Evolutionary conservation across 2,329 filamentous ascomycete species (phyloP).

Genomic region (Neoascochyta sp.): DNA sequence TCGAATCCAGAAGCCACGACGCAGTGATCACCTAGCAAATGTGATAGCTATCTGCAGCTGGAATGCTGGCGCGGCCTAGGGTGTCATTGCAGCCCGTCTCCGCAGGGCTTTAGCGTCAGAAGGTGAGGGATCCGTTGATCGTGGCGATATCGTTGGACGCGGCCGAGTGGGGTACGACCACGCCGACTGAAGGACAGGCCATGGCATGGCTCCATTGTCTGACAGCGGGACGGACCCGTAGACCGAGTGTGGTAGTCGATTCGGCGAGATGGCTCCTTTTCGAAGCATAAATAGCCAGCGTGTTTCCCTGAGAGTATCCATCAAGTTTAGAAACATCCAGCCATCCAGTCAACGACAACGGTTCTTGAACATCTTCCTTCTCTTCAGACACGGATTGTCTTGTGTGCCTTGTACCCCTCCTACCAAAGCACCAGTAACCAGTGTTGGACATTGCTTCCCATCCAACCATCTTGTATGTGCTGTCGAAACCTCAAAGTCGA

Average conservation of each 20-base stretch:
- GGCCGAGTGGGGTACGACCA: constrained; percentile 41
- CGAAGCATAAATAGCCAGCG: constrained; percentile 42
- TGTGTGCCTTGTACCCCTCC: constrained; percentile 21
- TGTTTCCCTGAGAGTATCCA: constrained; percentile 22
- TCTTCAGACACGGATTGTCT: constrained; percentile 29
- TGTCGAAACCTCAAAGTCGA: constrained; percentile 18
- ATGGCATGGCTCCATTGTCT: constrained; percentile 37
- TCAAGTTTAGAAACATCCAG: constrained; percentile 26
- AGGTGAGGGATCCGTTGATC: constrained; percentile 43
- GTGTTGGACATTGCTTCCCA: constrained; percentile 15
- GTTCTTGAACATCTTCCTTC: constrained; percentile 21
- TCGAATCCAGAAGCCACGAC: constrained; percentile 46
- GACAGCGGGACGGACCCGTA: constrained; percentile 30
- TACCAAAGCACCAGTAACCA: constrained; percentile 8
- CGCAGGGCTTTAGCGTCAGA: constrained; percentile 44
- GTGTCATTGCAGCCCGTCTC: constrained; percentile 45
- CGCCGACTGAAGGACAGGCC: constrained; percentile 37
- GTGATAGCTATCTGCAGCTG: constrained; percentile 44
- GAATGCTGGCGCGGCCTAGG: constrained; percentile 43
- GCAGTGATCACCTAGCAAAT: constrained; percentile 39
- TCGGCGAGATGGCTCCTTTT: constrained; percentile 20
- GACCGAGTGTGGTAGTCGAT: constrained; percentile 22
- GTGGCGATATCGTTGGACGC: constrained; percentile 46
- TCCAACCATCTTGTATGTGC: constrained; percentile 36
- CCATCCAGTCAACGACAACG: constrained; percentile 28